Evolutionary conservation across 352 stramenopile species (phyloP), one percentile per base, ranked within the genome.

Genomic region (Lagenidium sp.): DNA sequence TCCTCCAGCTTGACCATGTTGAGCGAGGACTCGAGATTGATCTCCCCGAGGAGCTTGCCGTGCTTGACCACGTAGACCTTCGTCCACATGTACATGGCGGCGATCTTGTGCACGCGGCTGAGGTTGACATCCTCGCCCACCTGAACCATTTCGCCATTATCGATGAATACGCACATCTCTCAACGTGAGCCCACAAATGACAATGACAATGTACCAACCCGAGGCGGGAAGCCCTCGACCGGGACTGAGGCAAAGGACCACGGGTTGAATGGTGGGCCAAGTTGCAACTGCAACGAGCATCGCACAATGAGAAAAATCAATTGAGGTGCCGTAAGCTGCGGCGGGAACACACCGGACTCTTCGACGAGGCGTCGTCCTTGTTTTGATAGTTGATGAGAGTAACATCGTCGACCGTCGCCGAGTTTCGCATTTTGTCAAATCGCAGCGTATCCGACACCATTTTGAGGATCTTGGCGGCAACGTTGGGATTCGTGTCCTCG

Each of bases 31-130:
- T 83, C 71, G 22, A 89, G 55, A 36, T 88, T 81, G 44, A 91
- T 57, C 13, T 82, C 68, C 6, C 73, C 74, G 2, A 85, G 47
- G 3, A 89, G 47, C 34, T 78, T 72, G 53, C 79, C 74, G 41
- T 71, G 50, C 46, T 84, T 84, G 24, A 79, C 66, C 20, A 89
- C 79, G 46, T 87, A 89, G 12, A 91, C 73, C 36, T 91, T 74
- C 11, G 76, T 87, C 79, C 76, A 88, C 51, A 86, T 83, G 29
- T 71, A 82, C 48, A 88, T 85, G n/a, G 73, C 68, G 6, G 79
- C 73, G 32, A 85, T 57, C 23, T 84, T 81, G 60, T 88, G 77
- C 13, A 91, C 68, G 12, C 64, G 68, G 36, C 65, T 79, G 16
- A 91, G 51, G 29, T 85, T 82, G 10, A 88, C 74, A 32, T 68